Evolutionary conservation across 1,284 basidiomycete genomes (phyloP).

Genomic region (Leccinum variabile): DNA sequence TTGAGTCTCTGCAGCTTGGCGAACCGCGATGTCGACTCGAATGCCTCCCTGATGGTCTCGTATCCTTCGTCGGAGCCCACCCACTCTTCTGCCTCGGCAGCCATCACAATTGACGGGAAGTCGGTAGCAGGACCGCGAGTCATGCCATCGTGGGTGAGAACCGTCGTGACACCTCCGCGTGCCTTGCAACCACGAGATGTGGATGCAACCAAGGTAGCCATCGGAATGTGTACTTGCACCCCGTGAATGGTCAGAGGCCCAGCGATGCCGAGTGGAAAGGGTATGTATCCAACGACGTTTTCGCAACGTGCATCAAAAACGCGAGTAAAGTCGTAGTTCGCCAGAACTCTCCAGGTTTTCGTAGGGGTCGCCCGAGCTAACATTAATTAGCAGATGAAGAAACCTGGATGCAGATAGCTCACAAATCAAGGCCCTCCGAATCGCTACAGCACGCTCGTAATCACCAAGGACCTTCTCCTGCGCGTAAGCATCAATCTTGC

Average conservation of each 20-base stretch:
- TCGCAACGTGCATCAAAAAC: slow-evolving; percentile 99
- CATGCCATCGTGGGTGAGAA: slow-evolving; percentile 94
- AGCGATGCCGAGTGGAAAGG: slow-evolving; percentile 87
- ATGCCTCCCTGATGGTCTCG: slow-evolving; percentile 75
- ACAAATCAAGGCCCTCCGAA: slow-evolving; percentile 92
- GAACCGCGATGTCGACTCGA: slow-evolving; percentile 93
- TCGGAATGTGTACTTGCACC: slow-evolving; percentile 85
- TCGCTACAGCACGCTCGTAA: slow-evolving; percentile 81
- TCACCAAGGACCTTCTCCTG: slow-evolving; percentile 92
- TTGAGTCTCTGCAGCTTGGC: slow-evolving; percentile 83
- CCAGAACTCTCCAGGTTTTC: slow-evolving; percentile 81
- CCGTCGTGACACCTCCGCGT: slow-evolving; percentile 92
- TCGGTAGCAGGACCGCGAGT: slow-evolving; percentile 97
- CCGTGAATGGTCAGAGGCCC: slow-evolving; percentile 95
- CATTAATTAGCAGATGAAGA: slow-evolving; percentile 10
- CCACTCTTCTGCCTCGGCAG: slow-evolving; percentile 87
- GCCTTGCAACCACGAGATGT: slow-evolving; percentile 98
- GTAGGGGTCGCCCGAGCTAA: slow-evolving; percentile 85
- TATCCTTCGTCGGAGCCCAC: slow-evolving; percentile 87
- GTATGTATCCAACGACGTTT: slow-evolving; percentile 98
- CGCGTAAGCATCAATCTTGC: slow-evolving; percentile 93
- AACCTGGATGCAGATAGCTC: slow-evolving; percentile 37
- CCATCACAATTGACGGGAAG: slow-evolving; percentile 82
- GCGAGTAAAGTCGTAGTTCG: slow-evolving; percentile 89
- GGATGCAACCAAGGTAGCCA: slow-evolving; percentile 98